phyloP scores from a whole-genome alignment of 179 eudicot genomes.

The Gypsophila paniculata region DNA sequence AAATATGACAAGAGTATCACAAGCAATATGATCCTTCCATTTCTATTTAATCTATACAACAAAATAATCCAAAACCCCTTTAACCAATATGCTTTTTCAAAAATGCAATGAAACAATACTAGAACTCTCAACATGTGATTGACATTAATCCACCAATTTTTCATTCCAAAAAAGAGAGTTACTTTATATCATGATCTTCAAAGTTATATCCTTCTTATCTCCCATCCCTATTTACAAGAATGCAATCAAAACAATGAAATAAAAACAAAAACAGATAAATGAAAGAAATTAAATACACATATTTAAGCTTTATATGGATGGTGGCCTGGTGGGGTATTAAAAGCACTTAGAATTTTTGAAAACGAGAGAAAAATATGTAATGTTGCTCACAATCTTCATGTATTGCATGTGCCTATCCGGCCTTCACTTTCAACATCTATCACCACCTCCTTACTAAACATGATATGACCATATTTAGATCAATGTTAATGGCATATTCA shows the following conservation, averaged over 20 bases:
- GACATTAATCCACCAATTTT: slow-evolving; percentile 18
- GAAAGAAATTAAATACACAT: slow-evolving; percentile 10
- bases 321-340: slow-evolving; percentile 32
- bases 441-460: slow-evolving; percentile 16
- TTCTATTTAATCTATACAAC: background rate
- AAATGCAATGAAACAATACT: slow-evolving; percentile 11
- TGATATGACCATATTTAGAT: slow-evolving; percentile 23
- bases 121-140: slow-evolving; percentile 23
- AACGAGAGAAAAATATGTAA: slow-evolving; percentile 16
- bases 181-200: slow-evolving; percentile 15
- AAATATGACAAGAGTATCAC: too few species aligned
- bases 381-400: slow-evolving; percentile 36
- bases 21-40: background rate
- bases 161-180: background rate
- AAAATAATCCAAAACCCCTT: background rate
- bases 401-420: slow-evolving; percentile 25
- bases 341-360: slow-evolving; percentile 30
- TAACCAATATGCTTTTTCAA: slow-evolving; percentile 3
- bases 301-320: slow-evolving; percentile 18
- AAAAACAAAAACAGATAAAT: background rate
- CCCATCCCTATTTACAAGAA: slow-evolving; percentile 9
- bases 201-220: slow-evolving; percentile 13
- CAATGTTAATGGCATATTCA: slow-evolving; percentile 22
- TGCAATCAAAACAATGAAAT: slow-evolving; percentile 1
- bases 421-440: slow-evolving; percentile 13